A percentile compares a stretch with the other conserved stretches of the same genome.
phyloP scores from a whole-genome alignment of 1,284 basidiomycete species.

The Cryptococcus depauperatus region DNA sequence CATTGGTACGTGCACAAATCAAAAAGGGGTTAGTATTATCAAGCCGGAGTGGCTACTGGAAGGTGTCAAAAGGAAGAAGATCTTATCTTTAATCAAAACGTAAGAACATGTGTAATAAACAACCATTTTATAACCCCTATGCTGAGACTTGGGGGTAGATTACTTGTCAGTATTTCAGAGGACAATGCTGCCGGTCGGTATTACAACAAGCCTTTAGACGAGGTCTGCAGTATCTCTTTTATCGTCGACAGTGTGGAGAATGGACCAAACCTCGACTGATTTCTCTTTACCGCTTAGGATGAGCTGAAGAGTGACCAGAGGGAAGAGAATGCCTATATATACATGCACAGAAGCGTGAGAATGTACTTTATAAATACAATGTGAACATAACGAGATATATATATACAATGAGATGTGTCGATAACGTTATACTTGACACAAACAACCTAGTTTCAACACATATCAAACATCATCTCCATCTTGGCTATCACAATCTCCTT shows the following conservation, averaged over 20 bases:
- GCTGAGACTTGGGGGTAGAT: slow-evolving; percentile 17
- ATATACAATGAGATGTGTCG: no score
- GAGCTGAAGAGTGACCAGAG: no score
- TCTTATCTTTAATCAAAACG: slow-evolving; percentile 60
- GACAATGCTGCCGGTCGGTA: slow-evolving; percentile 28
- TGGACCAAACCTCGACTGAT: no score
- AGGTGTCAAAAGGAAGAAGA: slow-evolving; percentile 55
- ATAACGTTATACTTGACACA: no score
- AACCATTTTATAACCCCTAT: background rate
- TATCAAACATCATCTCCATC: slow-evolving; percentile 11
- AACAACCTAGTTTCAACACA: slow-evolving; percentile 6
- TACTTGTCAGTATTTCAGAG: slow-evolving; percentile 39
- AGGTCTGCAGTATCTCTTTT: slow-evolving; percentile 25
- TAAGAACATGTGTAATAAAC: slow-evolving; percentile 35
- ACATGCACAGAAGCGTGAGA: no score
- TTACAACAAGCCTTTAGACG: slow-evolving; percentile 29
- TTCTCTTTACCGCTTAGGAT: no score
- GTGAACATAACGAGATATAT: no score
- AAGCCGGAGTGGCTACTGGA: slow-evolving; percentile 72
- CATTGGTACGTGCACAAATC: slow-evolving; percentile 49
- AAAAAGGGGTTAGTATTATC: slow-evolving; percentile 56
- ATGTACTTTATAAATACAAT: no score
- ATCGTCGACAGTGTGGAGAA: slow-evolving; percentile 27
- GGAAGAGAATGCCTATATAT: no score
- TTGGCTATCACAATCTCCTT: slow-evolving; percentile 21